Evolutionary conservation across 2,329 filamentous ascomycete species (phyloP), one percentile per base, ranked within the genome.

Genomic region (Neofusicoccum cordaticola): DNA sequence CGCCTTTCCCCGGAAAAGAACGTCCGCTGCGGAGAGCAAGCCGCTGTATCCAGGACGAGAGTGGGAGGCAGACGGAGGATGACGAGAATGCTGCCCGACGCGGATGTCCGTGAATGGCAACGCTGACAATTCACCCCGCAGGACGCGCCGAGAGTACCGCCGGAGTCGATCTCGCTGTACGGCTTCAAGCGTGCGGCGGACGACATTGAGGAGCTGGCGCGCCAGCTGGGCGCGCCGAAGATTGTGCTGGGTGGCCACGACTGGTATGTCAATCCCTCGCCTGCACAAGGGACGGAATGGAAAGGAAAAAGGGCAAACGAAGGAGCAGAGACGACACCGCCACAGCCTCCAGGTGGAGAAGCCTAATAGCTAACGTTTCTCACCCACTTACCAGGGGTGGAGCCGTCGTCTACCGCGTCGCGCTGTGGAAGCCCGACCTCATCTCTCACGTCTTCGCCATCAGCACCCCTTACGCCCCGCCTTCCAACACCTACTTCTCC

Each of bases 241-340:
- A 89, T 97, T 72, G 88, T 97, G 64, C 84, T 97, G 13, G 92
- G 93, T 56, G 94, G 93, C 7, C 94, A 97, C 79, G 94, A 98
- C 78, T 97, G 94, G 86, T 60, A 60, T 9, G 42, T 2, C 37
- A 57, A 51, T 3, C n/a, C 50, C 19, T 31, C 27, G 6, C 1
- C 27, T 31, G 4, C 27, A 31, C 27, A 31, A 31, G 27, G 6
- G 27, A 31, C 2, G 15, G 48, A 34, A 35, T 13, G 22, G 48
- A 8, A 34, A 3, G 11, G 13, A 15, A 13, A 13, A 6, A 17
- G 27, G 3, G 19, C 15, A 35, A 56, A 31, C 6, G 27, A 7
- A 31, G 27, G 27, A 31, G 27, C 27, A 7, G 27, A 7, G 27
- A 7, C 27, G 27, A 31, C 27, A 31, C 27, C 27, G 1, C 27